These are phyloP conservation scores for Suaeda aralocaspica DNA, from an alignment of 148 eudicot genomes.

Conservation along the genomic window DNA sequence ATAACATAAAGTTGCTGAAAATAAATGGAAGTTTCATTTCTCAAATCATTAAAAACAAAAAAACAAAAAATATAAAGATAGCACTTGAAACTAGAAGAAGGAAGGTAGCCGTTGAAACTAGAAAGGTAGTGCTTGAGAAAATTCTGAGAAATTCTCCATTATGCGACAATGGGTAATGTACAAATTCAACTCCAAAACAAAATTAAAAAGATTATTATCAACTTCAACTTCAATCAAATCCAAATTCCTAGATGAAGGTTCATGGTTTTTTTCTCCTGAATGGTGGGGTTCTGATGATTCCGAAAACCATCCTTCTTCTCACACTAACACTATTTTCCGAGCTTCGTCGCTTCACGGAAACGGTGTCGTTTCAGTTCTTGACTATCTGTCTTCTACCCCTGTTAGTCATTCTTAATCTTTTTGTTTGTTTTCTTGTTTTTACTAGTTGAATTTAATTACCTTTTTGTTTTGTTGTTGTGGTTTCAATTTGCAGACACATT, in stretches of 20 bases:
- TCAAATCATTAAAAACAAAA: no score
- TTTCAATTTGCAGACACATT: no score
- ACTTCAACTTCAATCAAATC: conserved; percentile 26
- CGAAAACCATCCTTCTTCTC: conserved; percentile 28
- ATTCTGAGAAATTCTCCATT: neutral
- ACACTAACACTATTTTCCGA: conserved; percentile 54
- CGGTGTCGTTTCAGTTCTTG: conserved; percentile 82
- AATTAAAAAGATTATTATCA: conserved; percentile 42
- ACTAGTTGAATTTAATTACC: no score
- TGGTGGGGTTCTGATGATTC: conserved; percentile 64
- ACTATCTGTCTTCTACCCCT: conserved; percentile 73
- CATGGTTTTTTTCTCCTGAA: conserved; percentile 75
- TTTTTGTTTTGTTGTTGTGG: no score
- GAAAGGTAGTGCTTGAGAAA: neutral
- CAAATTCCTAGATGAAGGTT: conserved; percentile 66
- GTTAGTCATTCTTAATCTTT: conserved; percentile 28
- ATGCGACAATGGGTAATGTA: conserved; percentile 28
- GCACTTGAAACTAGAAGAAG: no score
- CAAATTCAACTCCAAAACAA: conserved; percentile 13
- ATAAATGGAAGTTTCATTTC: no score
- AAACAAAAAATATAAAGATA: no score
- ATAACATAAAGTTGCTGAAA: no score
- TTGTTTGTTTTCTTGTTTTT: neutral
- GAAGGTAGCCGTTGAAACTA: neutral
- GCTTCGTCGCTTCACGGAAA: conserved; percentile 53